Conservation (phyloP, 2,329 filamentous ascomycete genomes). For the Trichoderma sp. region DNA sequence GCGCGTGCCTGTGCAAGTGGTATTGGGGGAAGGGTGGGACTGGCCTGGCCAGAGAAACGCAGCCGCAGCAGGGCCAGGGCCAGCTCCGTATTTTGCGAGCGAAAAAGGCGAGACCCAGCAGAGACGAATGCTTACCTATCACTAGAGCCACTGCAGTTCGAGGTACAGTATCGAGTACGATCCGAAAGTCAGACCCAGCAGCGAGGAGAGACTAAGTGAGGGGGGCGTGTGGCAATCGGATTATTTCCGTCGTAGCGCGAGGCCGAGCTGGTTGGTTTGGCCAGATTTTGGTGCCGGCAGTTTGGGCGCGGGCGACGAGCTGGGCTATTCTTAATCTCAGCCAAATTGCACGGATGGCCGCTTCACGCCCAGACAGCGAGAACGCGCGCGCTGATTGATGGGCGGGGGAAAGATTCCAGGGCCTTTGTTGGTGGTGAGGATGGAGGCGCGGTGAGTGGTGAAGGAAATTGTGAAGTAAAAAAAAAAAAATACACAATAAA, state of each 20-base stretch:
- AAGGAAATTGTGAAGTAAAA: neutral
- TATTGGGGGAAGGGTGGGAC: conserved; percentile 21
- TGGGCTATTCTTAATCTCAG: neutral
- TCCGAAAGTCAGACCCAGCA: conserved; percentile 23
- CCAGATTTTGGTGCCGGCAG: conserved; percentile 18
- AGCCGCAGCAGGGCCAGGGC: conserved; percentile 3
- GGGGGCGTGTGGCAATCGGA: conserved; percentile 38
- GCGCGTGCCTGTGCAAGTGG: conserved; percentile 21
- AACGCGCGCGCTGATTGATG: conserved; percentile 14
- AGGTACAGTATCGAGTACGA: conserved; percentile 35
- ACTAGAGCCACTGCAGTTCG: conserved; percentile 18
- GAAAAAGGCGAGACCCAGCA: conserved; percentile 6
- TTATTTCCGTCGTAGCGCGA: conserved; percentile 40
- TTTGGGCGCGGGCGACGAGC: conserved; percentile 7
- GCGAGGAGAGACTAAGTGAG: conserved; percentile 31
- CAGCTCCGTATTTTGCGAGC: conserved; percentile 29
- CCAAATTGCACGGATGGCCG: conserved; percentile 6
- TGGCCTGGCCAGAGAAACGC: conserved; percentile 17
- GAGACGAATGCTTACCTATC: conserved; percentile 26
- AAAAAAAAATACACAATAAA: neutral
- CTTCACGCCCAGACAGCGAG: neutral
- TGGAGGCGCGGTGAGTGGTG: conserved; percentile 19
- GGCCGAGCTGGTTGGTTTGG: neutral
- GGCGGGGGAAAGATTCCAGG: neutral
- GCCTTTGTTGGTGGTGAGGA: conserved; percentile 4